Evolutionary conservation across 306 rosid genomes (phyloP).

Genomic region (Carpinus viminea): DNA sequence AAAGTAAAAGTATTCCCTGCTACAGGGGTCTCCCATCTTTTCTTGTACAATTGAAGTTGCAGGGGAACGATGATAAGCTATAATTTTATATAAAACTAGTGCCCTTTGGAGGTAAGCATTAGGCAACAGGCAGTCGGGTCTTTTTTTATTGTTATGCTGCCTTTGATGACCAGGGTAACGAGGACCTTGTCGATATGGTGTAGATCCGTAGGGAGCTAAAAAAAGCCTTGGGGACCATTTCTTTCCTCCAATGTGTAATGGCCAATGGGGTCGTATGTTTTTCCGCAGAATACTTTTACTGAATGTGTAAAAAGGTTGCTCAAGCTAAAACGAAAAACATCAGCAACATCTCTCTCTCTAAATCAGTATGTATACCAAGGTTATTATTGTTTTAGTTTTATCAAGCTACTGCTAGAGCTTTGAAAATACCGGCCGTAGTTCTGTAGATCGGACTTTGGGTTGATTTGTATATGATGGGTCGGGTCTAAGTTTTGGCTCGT

Average conservation of each 20-base stretch:
- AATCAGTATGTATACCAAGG: neutral
- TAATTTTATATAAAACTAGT: neutral
- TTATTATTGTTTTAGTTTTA: neutral
- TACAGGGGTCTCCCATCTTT: constrained; percentile 20
- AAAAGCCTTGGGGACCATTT: constrained; percentile 24
- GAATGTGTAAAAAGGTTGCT: neutral
- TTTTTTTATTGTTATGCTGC: constrained; percentile 29
- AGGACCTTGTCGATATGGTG: constrained; percentile 2
- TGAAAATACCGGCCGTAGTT: neutral
- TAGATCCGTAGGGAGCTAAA: constrained; percentile 26
- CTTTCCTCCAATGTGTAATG: constrained; percentile 3
- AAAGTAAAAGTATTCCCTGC: constrained; percentile 11
- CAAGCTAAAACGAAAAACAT: neutral
- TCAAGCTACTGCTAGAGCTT: constrained; percentile 4
- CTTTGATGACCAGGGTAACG: constrained; percentile 18
- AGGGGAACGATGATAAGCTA: constrained; percentile 24
- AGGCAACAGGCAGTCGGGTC: constrained; percentile 27
- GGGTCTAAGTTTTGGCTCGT: neutral
- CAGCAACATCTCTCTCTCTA: neutral
- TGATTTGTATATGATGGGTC: constrained; percentile 13
- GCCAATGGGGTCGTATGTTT: constrained; percentile 2
- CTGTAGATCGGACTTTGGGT: neutral
- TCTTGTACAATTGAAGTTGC: constrained; percentile 32
- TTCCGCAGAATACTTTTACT: neutral
- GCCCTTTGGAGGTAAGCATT: constrained; percentile 23